These are phyloP conservation scores for Dactylellina leptospora DNA, from an alignment of 2,329 filamentous ascomycete genomes.

Conservation along the genomic window DNA sequence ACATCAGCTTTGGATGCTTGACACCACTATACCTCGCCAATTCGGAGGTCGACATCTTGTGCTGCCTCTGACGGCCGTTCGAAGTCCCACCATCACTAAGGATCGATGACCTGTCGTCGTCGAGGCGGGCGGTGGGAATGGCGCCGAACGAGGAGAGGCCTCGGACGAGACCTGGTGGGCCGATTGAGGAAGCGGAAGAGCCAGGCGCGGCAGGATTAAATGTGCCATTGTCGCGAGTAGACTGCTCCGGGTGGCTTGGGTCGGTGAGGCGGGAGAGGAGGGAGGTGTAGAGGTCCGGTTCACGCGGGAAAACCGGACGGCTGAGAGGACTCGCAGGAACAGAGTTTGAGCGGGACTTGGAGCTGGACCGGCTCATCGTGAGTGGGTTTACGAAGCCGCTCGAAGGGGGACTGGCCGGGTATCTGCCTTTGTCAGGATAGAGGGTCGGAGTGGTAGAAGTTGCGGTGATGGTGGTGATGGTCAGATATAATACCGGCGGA, in stretches of 20 bases:
- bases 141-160: constrained; percentile 58
- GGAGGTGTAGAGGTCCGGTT: constrained; percentile 45
- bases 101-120: constrained; percentile 59
- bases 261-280: constrained; percentile 45
- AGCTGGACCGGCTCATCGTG: constrained; percentile 34
- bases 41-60: constrained; percentile 50
- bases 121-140: constrained; percentile 46
- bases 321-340: constrained; percentile 27
- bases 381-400: no score
- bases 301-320: constrained; percentile 25
- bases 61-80: constrained; percentile 9
- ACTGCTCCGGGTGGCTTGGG: constrained; percentile 57
- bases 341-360: constrained; percentile 39
- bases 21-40: constrained; percentile 60
- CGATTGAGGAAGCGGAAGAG: constrained; percentile 60
- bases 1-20: constrained; percentile 78
- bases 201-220: constrained; percentile 74
- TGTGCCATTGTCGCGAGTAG: constrained; percentile 74
- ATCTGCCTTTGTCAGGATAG: no score
- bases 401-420: no score
- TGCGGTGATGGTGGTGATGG: no score
- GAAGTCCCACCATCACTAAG: constrained; percentile 62
- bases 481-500: no score
- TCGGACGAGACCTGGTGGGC: constrained; percentile 58
- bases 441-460: no score